Evolutionary conservation across 2,329 filamentous ascomycete genomes (phyloP).

Genomic region (Alternaria sp.): DNA sequence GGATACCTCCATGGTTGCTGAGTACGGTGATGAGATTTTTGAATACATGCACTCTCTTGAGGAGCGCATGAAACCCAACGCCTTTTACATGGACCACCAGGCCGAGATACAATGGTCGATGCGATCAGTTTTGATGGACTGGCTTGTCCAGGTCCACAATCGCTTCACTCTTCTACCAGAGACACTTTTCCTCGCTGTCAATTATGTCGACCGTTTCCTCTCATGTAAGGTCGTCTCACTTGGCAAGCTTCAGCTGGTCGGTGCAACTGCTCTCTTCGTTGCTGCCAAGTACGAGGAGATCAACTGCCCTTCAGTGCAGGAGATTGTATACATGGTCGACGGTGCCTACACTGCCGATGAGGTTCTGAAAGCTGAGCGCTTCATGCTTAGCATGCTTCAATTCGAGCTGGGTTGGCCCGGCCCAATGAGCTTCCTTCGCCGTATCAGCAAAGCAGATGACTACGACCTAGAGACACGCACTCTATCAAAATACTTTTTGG

Average conservation of each 20-base stretch:
- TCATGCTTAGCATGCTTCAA: slow-evolving; percentile 96
- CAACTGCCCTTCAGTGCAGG: slow-evolving; percentile 91
- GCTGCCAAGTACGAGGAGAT: slow-evolving; percentile 99
- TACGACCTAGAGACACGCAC: slow-evolving; percentile 96
- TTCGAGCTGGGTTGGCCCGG: slow-evolving; percentile 99
- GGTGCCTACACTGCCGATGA: slow-evolving; percentile 87
- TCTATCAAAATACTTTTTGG: slow-evolving; percentile 95
- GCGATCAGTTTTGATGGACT: slow-evolving; percentile 96
- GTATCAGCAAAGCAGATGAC: slow-evolving; percentile 98
- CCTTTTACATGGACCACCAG: slow-evolving; percentile 96
- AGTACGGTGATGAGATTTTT: slow-evolving; percentile 97
- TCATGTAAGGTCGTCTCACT: slow-evolving; percentile 94
- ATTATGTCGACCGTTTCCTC: slow-evolving; percentile 97
- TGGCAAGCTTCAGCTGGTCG: slow-evolving; percentile 93
- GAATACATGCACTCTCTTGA: slow-evolving; percentile 89
- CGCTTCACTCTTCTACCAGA: slow-evolving; percentile 92
- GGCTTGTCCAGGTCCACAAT: slow-evolving; percentile 94
- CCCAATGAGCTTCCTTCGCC: slow-evolving; percentile 95
- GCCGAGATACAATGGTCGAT: slow-evolving; percentile 99
- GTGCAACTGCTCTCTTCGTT: slow-evolving; percentile 93
- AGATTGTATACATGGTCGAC: slow-evolving; percentile 99
- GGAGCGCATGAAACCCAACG: slow-evolving; percentile 84
- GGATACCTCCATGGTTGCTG: slow-evolving; percentile 97
- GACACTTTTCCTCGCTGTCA: slow-evolving; percentile 92
- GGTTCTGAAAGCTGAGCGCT: slow-evolving; percentile 95